phyloP scores from a whole-genome alignment of 2,329 filamentous ascomycete genomes.

The Aspergillus sp. region DNA sequence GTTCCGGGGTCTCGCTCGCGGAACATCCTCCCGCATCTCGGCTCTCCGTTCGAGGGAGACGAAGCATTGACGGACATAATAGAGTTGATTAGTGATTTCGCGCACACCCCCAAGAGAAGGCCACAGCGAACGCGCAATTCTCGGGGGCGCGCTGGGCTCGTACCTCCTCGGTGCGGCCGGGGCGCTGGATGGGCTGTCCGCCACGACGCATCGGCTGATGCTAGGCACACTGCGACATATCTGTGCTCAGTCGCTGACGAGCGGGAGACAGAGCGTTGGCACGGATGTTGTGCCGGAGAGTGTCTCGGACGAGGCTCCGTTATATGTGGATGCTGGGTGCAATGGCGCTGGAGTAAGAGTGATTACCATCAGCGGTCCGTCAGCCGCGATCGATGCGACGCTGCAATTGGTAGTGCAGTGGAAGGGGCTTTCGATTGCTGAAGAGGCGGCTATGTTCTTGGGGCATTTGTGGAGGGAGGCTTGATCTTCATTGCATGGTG shows the following conservation, averaged over 20 bases:
- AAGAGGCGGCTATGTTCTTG: slow-evolving; percentile 2
- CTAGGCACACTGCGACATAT: neutral
- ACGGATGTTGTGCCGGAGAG: neutral
- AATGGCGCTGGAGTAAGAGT: neutral
- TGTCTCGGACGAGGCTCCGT: neutral
- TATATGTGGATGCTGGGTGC: neutral
- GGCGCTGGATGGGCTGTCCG: neutral
- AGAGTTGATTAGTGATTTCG: neutral
- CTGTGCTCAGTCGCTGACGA: neutral
- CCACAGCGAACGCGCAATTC: neutral
- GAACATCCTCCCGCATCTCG: neutral
- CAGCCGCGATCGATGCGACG: neutral
- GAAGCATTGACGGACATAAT: neutral
- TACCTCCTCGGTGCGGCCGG: neutral
- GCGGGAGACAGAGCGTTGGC: neutral
- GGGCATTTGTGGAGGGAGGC: slow-evolving; percentile 1
- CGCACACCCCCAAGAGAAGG: neutral
- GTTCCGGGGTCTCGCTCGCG: neutral
- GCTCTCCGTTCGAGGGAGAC: neutral
- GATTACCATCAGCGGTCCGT: neutral
- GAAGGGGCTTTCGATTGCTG: neutral
- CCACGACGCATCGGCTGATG: neutral
- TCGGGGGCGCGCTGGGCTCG: neutral
- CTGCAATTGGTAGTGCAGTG: neutral
- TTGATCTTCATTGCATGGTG: too few species aligned